Percentiles rank a stretch among this genome's conserved stretches.
Conservation (phyloP, 768 basidiomycete genomes). For the Epithele typhae region DNA sequence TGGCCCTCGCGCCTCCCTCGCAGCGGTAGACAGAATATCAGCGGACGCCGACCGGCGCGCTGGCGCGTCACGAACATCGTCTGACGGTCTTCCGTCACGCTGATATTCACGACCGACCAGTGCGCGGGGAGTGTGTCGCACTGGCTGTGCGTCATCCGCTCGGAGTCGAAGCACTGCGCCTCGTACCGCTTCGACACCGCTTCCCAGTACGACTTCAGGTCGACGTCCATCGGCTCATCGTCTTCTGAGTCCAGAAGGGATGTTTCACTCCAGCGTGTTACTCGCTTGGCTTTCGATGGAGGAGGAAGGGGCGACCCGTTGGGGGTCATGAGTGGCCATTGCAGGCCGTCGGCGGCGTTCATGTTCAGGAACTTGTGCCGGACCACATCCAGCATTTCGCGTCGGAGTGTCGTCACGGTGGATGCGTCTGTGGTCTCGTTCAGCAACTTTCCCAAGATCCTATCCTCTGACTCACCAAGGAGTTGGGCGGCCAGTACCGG, state of each 20-base stretch:
- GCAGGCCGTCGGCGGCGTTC: constrained; percentile 53
- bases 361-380: constrained; percentile 56
- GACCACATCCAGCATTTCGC: constrained; percentile 85
- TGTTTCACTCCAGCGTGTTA: constrained; percentile 20
- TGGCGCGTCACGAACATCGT: constrained; percentile 84
- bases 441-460: background rate
- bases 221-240: constrained; percentile 24
- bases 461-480: constrained; percentile 42
- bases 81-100: constrained; percentile 75
- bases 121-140: constrained; percentile 53
- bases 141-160: constrained; percentile 38
- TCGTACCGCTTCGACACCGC: constrained; percentile 52
- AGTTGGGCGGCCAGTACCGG: constrained; percentile 58
- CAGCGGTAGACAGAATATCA: constrained; percentile 87
- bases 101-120: constrained; percentile 86
- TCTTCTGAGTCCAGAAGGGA: constrained; percentile 18
- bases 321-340: constrained; percentile 61
- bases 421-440: constrained; percentile 52
- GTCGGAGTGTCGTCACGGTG: constrained; percentile 70
- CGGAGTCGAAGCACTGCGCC: constrained; percentile 36
- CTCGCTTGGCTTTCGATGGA: constrained; percentile 16
- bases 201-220: constrained; percentile 61
- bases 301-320: constrained; percentile 39
- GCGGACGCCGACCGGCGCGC: constrained; percentile 51
- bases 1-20: constrained; percentile 76